Percentiles rank a stretch among this genome's conserved stretches.
These are phyloP conservation scores for Neofusicoccum kwambonambiense DNA, from an alignment of 2,329 filamentous ascomycete genomes.

Conservation along the genomic window DNA sequence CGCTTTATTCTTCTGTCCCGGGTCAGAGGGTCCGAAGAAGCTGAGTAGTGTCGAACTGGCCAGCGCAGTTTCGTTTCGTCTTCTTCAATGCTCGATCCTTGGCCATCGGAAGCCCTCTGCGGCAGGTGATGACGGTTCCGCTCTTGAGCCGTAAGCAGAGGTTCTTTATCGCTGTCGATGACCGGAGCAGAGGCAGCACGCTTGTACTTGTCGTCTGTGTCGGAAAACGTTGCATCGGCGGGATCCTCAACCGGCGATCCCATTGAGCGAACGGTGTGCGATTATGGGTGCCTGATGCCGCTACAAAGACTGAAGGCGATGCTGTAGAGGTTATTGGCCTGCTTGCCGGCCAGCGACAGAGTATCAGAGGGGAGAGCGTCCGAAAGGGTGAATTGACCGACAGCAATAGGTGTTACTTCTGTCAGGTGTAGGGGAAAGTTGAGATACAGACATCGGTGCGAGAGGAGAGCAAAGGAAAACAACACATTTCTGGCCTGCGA, in stretches of 20 bases:
- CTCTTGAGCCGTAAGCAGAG: neutral
- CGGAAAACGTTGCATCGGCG: neutral
- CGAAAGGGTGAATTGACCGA: neutral
- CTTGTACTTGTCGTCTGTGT: neutral
- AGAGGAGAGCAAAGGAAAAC: neutral
- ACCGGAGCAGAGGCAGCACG: neutral
- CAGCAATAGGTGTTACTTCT: neutral
- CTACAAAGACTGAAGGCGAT: neutral
- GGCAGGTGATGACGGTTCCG: neutral
- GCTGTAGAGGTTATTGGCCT: neutral
- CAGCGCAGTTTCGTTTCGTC: neutral
- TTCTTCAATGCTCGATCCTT: neutral
- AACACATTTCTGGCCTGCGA: neutral
- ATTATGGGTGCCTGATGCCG: neutral
- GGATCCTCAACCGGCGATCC: neutral
- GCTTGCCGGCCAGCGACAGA: neutral
- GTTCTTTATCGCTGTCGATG: neutral
- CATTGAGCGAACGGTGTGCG: neutral
- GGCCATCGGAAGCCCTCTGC: slow-evolving; percentile 1
- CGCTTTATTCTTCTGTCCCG: slow-evolving; percentile 1
- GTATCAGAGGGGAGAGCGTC: neutral
- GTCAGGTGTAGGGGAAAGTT: neutral
- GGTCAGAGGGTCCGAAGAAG: slow-evolving; percentile 15
- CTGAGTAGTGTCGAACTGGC: slow-evolving; percentile 9
- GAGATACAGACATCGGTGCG: neutral